Conservation (phyloP, 2,329 filamentous ascomycete genomes). For the Aspergillus aculeatinus region DNA sequence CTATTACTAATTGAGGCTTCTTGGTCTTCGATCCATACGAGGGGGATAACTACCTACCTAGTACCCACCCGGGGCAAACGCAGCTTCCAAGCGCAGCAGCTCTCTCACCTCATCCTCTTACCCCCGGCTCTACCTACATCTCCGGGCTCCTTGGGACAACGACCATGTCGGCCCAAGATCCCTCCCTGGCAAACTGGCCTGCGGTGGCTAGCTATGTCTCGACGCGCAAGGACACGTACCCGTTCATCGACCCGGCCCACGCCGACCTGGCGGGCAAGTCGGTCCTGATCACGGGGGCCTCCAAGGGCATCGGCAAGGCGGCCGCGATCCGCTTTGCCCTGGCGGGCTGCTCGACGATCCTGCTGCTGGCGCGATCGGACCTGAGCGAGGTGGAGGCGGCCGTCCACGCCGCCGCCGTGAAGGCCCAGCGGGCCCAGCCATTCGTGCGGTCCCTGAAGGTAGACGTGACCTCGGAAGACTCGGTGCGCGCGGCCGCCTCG, state of each 20-base stretch:
- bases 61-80: too few species aligned
- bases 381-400: conserved; percentile 39
- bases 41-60: too few species aligned
- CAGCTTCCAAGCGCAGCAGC: too few species aligned
- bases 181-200: too few species aligned
- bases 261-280: conserved; percentile 42
- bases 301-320: conserved; percentile 54
- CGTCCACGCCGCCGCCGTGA: conserved; percentile 14
- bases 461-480: conserved; percentile 44
- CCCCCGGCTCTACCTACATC: too few species aligned
- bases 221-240: conserved; percentile 49
- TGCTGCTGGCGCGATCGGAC: conserved; percentile 54
- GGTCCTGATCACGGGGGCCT: conserved; percentile 57
- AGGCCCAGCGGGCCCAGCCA: conserved; percentile 36
- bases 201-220: too few species aligned
- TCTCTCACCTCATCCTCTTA: too few species aligned
- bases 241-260: conserved; percentile 48
- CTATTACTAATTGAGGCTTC: too few species aligned
- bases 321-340: conserved; percentile 57
- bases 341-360: conserved; percentile 54
- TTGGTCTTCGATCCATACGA: too few species aligned
- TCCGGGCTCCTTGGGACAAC: too few species aligned
- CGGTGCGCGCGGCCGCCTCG: conserved; percentile 36
- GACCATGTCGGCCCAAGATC: too few species aligned
- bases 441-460: conserved; percentile 45